Evolutionary conservation across 371 early-diverging fungal species (phyloP), one percentile per base, ranked within the genome.

Genomic region (Mucor racemosus): DNA sequence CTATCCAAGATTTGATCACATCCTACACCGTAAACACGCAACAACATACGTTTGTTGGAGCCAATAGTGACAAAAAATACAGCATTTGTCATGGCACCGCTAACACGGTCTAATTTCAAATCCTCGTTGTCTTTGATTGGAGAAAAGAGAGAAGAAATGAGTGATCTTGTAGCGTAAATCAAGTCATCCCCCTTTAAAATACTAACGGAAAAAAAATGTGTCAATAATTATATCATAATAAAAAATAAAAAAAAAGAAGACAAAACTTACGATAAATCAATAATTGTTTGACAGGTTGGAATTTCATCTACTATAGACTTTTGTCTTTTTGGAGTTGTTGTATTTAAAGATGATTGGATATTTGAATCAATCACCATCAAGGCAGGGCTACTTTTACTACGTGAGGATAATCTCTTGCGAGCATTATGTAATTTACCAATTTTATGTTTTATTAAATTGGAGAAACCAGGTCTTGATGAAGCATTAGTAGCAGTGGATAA

Each of bases 1-100:
- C 97, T 83, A 33, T 88, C 86, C 62, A 95, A 71, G 34, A 95
- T 75, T 58, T 91, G 83, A 31, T 94, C 94, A 39, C 89, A 89
- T 3, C 95, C 95, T 0, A 82, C 68, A 4, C 95, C 95, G 66
- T 95, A 95, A 0, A 95, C 84, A 34, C 95, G 80, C 55, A 94
- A 66, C 13, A 95, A 59, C 50, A 90, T 82, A 61, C 85, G 88
- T 17, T 75, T 68, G 8, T 1, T 53, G 9, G 41, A 17, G 1
- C 71, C 64, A 5, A 86, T 79, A 8, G 84, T 84, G 11, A 94
- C 92, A 71, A 88, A 84, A 62, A 82, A 96, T 14, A 96, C 88
- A 59, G 91, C 88, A 78, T 96, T 96, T 68, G 96, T 95, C 84
- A 95, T 76, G 3, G 96, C 96, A 9, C 95, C 95, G 70, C 90